These are phyloP conservation scores for Trichoderma lentiforme DNA, from an alignment of 2,329 filamentous ascomycete species.

Conservation along the genomic window DNA sequence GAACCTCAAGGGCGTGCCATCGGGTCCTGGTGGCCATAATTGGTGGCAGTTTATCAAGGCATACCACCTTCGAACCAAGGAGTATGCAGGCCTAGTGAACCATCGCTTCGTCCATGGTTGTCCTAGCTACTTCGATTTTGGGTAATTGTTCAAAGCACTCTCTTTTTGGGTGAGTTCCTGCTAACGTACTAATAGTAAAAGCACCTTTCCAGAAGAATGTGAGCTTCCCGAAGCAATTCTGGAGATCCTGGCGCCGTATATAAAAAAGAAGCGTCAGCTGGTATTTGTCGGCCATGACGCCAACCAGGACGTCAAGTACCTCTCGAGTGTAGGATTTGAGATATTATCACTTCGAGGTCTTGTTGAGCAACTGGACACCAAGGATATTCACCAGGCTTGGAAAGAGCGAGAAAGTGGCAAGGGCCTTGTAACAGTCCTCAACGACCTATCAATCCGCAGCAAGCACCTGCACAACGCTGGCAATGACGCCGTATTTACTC, in stretches of 20 bases:
- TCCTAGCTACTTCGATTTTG: slow-evolving; percentile 73
- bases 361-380: slow-evolving; percentile 69
- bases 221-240: slow-evolving; percentile 37
- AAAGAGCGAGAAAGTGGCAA: slow-evolving; percentile 50
- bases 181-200: slow-evolving; percentile 34
- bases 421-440: slow-evolving; percentile 59
- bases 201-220: slow-evolving; percentile 37
- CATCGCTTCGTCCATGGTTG: slow-evolving; percentile 66
- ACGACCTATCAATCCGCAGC: slow-evolving; percentile 58
- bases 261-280: slow-evolving; percentile 46
- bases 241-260: slow-evolving; percentile 34
- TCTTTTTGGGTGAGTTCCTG: neutral
- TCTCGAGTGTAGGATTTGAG: slow-evolving; percentile 63
- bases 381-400: slow-evolving; percentile 64
- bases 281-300: slow-evolving; percentile 79
- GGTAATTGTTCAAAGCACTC: slow-evolving; percentile 43
- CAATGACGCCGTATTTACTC: slow-evolving; percentile 79
- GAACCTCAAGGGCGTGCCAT: slow-evolving; percentile 49
- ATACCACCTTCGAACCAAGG: slow-evolving; percentile 73
- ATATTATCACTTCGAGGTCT: slow-evolving; percentile 50
- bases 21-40: slow-evolving; percentile 57
- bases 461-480: slow-evolving; percentile 79
- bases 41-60: slow-evolving; percentile 68
- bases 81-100: slow-evolving; percentile 67
- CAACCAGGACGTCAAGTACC: slow-evolving; percentile 63